These are phyloP conservation scores for Puccinia polysora DNA, from an alignment of 1,284 basidiomycete genomes.

Conservation along the genomic window DNA sequence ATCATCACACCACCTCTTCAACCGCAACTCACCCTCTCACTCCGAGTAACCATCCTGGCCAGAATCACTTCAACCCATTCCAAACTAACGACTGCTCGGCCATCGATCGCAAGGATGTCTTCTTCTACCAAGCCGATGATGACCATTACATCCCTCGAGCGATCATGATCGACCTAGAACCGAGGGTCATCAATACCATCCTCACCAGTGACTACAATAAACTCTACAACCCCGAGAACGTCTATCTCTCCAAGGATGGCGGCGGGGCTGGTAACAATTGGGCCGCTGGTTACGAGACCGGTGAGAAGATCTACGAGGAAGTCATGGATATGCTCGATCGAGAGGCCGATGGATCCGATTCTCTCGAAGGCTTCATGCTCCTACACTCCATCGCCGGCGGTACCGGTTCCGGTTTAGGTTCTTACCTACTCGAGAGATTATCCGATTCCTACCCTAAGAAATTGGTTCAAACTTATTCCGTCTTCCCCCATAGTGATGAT, in stretches of 20 bases:
- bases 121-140: slow-evolving; percentile 99
- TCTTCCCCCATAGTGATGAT: slow-evolving; percentile 88
- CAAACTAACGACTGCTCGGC: slow-evolving; percentile 35
- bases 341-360: slow-evolving; percentile 97
- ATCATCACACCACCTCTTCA: too few relatives aligned
- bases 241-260: slow-evolving; percentile 89
- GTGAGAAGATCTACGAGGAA: slow-evolving; percentile 90
- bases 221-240: slow-evolving; percentile 97
- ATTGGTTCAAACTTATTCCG: slow-evolving; percentile 97
- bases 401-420: slow-evolving; percentile 95
- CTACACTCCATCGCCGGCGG: slow-evolving; percentile 99
- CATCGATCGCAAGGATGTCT: slow-evolving; percentile 89
- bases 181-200: slow-evolving; percentile 93
- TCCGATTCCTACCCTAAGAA: slow-evolving; percentile 99
- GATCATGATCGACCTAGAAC: slow-evolving; percentile 95
- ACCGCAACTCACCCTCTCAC: too few relatives aligned
- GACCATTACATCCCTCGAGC: slow-evolving; percentile 98
- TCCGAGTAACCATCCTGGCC: too few relatives aligned
- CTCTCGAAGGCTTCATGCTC: slow-evolving; percentile 97
- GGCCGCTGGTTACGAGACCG: slow-evolving; percentile 83
- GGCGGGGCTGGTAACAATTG: slow-evolving; percentile 99
- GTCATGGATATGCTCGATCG: slow-evolving; percentile 99
- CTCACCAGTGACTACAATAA: slow-evolving; percentile 83
- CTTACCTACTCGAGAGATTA: slow-evolving; percentile 88
- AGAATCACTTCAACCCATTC: background rate